Evolutionary conservation across 2,329 filamentous ascomycete species (phyloP), one percentile per base, ranked within the genome.

Genomic region (Bipolaris bicolor): DNA sequence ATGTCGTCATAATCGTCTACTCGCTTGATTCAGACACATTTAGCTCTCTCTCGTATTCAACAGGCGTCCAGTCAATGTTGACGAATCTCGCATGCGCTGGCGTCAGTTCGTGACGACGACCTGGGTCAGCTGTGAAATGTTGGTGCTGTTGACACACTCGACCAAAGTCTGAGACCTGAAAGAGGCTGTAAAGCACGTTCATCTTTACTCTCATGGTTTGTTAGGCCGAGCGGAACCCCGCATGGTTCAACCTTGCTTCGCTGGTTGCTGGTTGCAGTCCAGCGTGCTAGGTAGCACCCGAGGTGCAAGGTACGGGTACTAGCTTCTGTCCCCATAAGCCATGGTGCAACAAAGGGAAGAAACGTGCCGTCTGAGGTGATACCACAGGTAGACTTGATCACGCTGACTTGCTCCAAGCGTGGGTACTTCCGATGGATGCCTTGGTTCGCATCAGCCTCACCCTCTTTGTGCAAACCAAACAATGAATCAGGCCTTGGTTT

Each of bases 281-380:
- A 33, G 52, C 40, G 36, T 36, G 26, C 7, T 24, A 18, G 34
- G 54, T 57, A 53, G 49, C 44, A 57, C 49, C 49, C 44, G 43
- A 57, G 31, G 44, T 43, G 49, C 54, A 57, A 57, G 49, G 54
- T 57, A 53, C 54, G 49, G 49, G 44, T 53, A 43, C 40, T 47
- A 39, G 34, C 36, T 7, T 26, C n/a, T 39, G 34, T 47, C 46
- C 22, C 46, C 7, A 29, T 48, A n/a, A 48, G 33, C 46, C 34
- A 39, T 49, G 34, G 34, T 39, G 34, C 18, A 31, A 39, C 34
- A 39, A 29, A 49, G 34, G 20, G 11, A 24, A 26, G 20, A 49
- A 49, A 49, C n/a, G 44, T 48, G 49, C 31, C 36, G 44, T 37
- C 44, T 22, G 37, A 57, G 36, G 54, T 46, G 22, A 29, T 37